Conservation (phyloP, 176 grass and related monocot genomes). For the Phoenix roebelenii region DNA sequence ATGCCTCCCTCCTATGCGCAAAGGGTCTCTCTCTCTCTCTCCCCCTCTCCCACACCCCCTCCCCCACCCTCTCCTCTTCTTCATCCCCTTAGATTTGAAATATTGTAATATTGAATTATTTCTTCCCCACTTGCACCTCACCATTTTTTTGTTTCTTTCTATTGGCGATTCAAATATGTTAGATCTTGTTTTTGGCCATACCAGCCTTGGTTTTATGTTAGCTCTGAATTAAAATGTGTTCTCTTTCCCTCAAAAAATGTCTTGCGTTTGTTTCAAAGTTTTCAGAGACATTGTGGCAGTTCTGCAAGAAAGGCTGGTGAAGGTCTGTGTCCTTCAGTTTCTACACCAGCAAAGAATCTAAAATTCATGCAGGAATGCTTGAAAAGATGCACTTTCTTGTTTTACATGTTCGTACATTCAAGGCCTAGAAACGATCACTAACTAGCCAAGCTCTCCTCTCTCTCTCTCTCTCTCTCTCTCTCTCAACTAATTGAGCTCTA, state of each 20-base stretch:
- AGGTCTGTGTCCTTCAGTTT: slow-evolving; percentile 5
- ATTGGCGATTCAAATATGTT: neutral
- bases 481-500: no score
- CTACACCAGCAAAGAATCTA: slow-evolving; percentile 8
- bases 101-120: neutral
- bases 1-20: slow-evolving; percentile 78
- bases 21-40: slow-evolving; percentile 28
- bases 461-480: no score
- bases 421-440: neutral
- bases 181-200: slow-evolving; percentile 3
- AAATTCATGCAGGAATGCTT: slow-evolving; percentile 2
- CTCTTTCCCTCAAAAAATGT: no score
- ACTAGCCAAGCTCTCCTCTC: no score
- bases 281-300: no score
- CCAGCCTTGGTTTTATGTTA: no score
- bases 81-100: no score
- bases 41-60: no score
- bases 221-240: no score
- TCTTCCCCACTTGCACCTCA: neutral
- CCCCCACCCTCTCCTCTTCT: no score
- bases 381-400: slow-evolving; percentile 18
- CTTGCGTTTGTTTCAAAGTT: no score
- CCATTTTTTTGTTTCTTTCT: neutral
- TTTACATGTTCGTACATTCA: slow-evolving; percentile 1
- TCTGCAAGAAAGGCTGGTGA: no score